phyloP scores from a whole-genome alignment of 2,329 filamentous ascomycete species.

The Pseudogymnoascus sp. region DNA sequence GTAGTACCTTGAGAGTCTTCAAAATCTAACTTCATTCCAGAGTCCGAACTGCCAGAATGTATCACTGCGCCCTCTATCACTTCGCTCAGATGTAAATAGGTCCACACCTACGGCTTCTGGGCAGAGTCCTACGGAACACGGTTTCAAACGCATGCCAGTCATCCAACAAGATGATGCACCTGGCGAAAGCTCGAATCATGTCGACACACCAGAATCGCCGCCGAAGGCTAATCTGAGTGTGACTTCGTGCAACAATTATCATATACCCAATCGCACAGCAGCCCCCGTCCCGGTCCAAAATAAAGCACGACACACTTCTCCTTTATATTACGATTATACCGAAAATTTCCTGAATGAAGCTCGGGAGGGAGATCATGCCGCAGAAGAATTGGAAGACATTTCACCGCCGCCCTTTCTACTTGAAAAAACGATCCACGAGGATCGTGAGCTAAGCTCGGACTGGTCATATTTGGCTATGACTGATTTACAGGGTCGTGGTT shows the following conservation, averaged over 20 bases:
- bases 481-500: constrained; percentile 1
- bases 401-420: constrained; percentile 24
- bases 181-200: neutral
- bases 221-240: neutral
- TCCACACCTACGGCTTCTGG: constrained; percentile 19
- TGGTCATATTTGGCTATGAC: constrained; percentile 9
- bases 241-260: neutral
- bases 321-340: constrained; percentile 29
- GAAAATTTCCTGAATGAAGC: constrained; percentile 26
- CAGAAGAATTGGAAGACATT: constrained; percentile 13
- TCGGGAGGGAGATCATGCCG: neutral
- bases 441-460: constrained; percentile 20
- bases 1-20: neutral
- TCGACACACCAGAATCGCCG: neutral
- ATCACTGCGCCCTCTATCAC: constrained; percentile 14
- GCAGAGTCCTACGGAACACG: neutral
- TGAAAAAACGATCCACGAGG: constrained; percentile 24
- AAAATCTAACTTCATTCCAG: neutral
- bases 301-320: constrained; percentile 15
- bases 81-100: constrained; percentile 23
- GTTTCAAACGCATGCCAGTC: neutral
- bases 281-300: neutral
- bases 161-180: neutral
- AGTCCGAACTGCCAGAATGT: neutral
- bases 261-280: neutral